Evolutionary conservation across 495 filamentous ascomycete genomes (phyloP), one percentile per base, ranked within the genome.

Genomic region (Penicillium maclennaniae): DNA sequence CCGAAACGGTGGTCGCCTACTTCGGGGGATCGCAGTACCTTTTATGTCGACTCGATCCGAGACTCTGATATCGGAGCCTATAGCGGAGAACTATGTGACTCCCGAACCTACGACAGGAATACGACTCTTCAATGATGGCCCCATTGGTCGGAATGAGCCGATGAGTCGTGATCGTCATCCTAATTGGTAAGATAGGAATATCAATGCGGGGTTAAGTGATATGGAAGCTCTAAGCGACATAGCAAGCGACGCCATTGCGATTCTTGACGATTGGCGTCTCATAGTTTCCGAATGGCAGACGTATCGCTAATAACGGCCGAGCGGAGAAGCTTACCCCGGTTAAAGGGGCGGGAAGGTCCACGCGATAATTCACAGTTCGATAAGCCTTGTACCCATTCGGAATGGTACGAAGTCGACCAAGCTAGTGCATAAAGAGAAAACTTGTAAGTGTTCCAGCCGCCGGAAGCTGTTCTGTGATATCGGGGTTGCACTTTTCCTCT

Each of bases 331-430:
- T 49, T 51, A 47, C 55, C 55, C 55, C 23, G 31, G 45, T 39
- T 53, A 41, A 50, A 54, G 52, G 45, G 40, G 51, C 44, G 10
- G 65, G 65, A 67, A 67, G 61, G 65, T 67, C 65, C 65, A 67
- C 47, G 50, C 61, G 65, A 51, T 10, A 27, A 15, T 17, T 20
- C 27, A 17, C 26, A 14, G 17, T 7, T 12, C 12, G 44, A 47
- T 48, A 52, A 53, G 20, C 26, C 3, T 37, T 9, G 48, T 10
- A 26, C 28, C 19, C 17, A 14, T 7, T 43, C 48, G 39, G 26
- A 36, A 36, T 23, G 25, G 25, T 43, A 40, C 26, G 48, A 44
- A 40, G 7, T 20, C 16, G 0, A 23, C 34, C 10, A 26, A 12
- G n/a, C 38, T 34, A 41, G 20, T 34, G 31, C 17, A 34, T 12